Evolutionary conservation across 768 basidiomycete genomes (phyloP).

Genomic region (Kwoniella europaea): DNA sequence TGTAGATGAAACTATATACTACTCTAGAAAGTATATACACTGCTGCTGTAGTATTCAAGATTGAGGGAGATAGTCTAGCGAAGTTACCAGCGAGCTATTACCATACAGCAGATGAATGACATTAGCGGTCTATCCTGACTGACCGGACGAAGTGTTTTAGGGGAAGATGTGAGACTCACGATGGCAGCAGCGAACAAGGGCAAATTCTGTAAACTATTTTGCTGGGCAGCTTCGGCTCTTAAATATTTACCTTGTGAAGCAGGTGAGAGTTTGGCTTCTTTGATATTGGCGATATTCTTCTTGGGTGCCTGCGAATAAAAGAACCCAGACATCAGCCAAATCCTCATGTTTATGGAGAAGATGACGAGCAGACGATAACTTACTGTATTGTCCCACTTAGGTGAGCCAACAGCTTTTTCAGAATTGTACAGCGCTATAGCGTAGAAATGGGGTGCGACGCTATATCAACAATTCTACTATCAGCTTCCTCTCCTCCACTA

Average conservation of each 20-base stretch:
- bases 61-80: conserved; percentile 35
- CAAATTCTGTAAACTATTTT: conserved; percentile 43
- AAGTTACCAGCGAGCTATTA: conserved; percentile 45
- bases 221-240: conserved; percentile 48
- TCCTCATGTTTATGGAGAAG: too few relatives aligned
- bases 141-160: background rate
- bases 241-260: conserved; percentile 27
- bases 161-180: conserved; percentile 22
- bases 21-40: conserved; percentile 40
- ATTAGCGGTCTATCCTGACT: too few relatives aligned
- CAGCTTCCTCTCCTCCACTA: background rate
- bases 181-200: conserved; percentile 44
- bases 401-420: conserved; percentile 33
- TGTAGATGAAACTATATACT: conserved; percentile 45
- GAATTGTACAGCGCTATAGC: conserved; percentile 41
- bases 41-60: conserved; percentile 41
- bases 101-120: background rate
- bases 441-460: conserved; percentile 45
- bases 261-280: conserved; percentile 40
- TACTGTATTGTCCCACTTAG: conserved; percentile 40
- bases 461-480: background rate
- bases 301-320: conserved; percentile 15
- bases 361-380: conserved; percentile 3
- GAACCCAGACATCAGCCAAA: too few relatives aligned
- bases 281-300: conserved; percentile 26